Evolutionary conservation across 1,284 basidiomycete genomes (phyloP).

Genomic region (Puccinia polysora): DNA sequence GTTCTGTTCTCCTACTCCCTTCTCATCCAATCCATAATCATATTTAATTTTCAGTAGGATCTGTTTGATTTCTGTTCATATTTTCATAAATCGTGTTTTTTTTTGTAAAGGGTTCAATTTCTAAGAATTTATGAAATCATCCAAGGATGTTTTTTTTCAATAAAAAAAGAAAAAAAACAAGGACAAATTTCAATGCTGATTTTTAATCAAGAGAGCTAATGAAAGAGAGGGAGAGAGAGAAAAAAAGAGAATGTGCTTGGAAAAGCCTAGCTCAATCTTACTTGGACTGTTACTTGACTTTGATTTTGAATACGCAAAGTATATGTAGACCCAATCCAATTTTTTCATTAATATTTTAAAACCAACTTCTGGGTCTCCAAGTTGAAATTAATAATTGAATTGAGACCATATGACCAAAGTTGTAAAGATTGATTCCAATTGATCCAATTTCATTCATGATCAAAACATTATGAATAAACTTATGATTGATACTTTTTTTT

Average conservation of each 20-base stretch:
- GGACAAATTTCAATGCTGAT: background rate
- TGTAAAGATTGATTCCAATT: conserved; percentile 90
- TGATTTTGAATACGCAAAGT: conserved; percentile 92
- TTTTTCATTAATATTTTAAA: conserved; percentile 90
- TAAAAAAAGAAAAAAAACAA: background rate
- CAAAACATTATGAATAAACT: conserved; percentile 93
- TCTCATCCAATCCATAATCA: conserved; percentile 49
- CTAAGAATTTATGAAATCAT: conserved; percentile 58
- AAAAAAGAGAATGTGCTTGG: background rate
- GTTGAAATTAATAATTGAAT: conserved; percentile 95
- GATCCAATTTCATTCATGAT: conserved; percentile 95
- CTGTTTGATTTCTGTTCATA: conserved; percentile 80
- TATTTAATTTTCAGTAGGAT: conserved; percentile 59
- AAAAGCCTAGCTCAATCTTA: conserved; percentile 62
- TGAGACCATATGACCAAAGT: conserved; percentile 93
- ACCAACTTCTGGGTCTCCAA: conserved; percentile 94
- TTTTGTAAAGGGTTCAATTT: conserved; percentile 90
- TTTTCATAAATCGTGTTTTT: conserved; percentile 96
- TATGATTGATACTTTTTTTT: conserved; percentile 68
- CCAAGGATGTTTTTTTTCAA: background rate
- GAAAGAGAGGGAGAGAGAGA: background rate
- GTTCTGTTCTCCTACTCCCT: conserved; percentile 37
- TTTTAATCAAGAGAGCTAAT: background rate
- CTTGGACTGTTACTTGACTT: conserved; percentile 96
- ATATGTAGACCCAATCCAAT: conserved; percentile 83